Evolutionary conservation across 768 basidiomycete species (phyloP).

Genomic region (Auriscalpium vulgare): DNA sequence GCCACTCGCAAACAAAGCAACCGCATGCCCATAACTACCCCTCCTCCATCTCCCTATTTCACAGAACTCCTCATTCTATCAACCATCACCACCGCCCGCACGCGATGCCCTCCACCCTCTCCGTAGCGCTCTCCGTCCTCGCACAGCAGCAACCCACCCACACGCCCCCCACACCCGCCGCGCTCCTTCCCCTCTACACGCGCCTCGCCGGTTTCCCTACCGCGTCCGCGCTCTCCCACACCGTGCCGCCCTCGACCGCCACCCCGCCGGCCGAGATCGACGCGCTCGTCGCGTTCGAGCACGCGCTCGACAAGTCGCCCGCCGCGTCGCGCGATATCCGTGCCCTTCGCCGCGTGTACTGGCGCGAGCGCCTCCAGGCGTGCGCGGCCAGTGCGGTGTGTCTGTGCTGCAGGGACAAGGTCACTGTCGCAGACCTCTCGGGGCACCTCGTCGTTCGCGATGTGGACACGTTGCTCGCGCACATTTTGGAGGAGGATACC

Average conservation of each 20-base stretch:
- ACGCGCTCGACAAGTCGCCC: not conserved
- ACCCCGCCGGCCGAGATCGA: not conserved
- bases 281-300: not conserved
- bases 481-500: not conserved
- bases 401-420: not conserved
- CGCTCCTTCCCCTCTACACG: not conserved
- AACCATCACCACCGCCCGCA: no score
- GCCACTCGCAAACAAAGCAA: no score
- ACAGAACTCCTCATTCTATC: no score
- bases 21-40: no score
- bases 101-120: not conserved
- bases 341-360: not conserved
- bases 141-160: not conserved
- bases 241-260: not conserved
- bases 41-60: no score
- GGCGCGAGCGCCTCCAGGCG: not conserved
- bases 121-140: not conserved
- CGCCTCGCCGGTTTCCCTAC: not conserved
- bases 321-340: not conserved
- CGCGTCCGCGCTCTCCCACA: not conserved
- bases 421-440: not conserved
- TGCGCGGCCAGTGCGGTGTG: not conserved
- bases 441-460: not conserved
- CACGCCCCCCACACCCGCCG: not conserved
- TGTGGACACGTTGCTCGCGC: not conserved